Evolutionary conservation across 495 filamentous ascomycete genomes (phyloP).

Genomic region (Umbilicaria muhlenbergii): DNA sequence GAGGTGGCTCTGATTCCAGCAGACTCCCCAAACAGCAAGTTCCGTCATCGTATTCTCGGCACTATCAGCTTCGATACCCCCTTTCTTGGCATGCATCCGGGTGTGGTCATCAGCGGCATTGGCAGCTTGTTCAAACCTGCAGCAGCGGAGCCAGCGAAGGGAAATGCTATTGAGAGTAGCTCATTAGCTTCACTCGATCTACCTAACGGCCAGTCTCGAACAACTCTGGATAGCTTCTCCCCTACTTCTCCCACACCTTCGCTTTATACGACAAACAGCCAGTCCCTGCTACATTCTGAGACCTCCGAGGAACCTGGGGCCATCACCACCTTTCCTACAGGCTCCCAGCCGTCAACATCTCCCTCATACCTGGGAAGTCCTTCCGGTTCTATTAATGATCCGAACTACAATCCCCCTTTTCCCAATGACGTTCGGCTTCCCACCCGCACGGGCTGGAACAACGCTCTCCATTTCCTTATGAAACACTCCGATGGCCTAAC

Average conservation of each 20-base stretch:
- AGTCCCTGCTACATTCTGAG: background rate
- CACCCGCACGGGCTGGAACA: slow-evolving; percentile 48
- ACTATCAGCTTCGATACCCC: slow-evolving; percentile 77
- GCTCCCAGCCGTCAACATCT: slow-evolving; percentile 15
- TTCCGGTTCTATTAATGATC: slow-evolving; percentile 24
- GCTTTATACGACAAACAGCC: background rate
- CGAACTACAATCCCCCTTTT: slow-evolving; percentile 59
- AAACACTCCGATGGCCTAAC: slow-evolving; percentile 61
- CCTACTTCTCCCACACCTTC: too few relatives aligned
- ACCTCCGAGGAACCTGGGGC: background rate
- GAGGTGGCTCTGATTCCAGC: slow-evolving; percentile 56
- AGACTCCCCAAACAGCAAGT: slow-evolving; percentile 9
- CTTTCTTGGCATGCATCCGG: slow-evolving; percentile 77
- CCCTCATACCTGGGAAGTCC: slow-evolving; percentile 16
- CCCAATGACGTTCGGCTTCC: slow-evolving; percentile 51
- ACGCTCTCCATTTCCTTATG: slow-evolving; percentile 58
- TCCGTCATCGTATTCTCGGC: slow-evolving; percentile 65
- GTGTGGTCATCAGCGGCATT: slow-evolving; percentile 66
- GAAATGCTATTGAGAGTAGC: background rate
- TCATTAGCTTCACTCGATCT: background rate
- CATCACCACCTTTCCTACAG: background rate
- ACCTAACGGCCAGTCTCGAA: background rate
- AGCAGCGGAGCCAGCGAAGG: slow-evolving; percentile 17
- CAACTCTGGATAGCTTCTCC: background rate
- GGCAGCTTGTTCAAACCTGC: slow-evolving; percentile 56